Percentiles rank a stretch among this genome's conserved stretches.
Conservation (phyloP, 1,139 yeast genomes). For the Debaryomyces sp. region DNA sequence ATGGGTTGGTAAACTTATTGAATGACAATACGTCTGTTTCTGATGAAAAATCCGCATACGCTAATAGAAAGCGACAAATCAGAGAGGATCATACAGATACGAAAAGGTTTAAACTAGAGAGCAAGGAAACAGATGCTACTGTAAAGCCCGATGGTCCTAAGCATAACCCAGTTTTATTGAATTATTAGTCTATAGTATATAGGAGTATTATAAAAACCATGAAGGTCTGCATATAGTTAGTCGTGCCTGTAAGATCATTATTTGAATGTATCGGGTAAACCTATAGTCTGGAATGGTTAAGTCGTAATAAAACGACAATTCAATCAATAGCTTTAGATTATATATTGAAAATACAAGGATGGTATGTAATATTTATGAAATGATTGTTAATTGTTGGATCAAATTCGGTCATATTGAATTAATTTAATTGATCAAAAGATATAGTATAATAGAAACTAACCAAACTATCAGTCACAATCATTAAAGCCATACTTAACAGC, state of each 20-base stretch:
- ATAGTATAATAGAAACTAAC: slow-evolving; percentile 9
- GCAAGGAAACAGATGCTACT: slow-evolving; percentile 12
- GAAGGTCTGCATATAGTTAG: slow-evolving; percentile 1
- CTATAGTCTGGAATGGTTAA: not conserved
- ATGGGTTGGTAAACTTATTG: not conserved
- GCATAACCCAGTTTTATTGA: slow-evolving; percentile 15
- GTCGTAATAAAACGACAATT: not conserved
- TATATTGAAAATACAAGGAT: not conserved
- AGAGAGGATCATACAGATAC: not conserved
- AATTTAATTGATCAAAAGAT: not conserved
- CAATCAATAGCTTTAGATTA: not conserved
- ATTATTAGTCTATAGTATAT: slow-evolving; percentile 13
- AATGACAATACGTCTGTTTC: not conserved
- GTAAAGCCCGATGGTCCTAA: slow-evolving; percentile 6
- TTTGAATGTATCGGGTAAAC: not conserved
- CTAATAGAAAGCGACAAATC: slow-evolving; percentile 4
- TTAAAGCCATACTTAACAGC: slow-evolving; percentile 93
- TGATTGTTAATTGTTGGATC: not conserved
- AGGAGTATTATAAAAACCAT: not conserved
- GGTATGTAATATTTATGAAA: not conserved
- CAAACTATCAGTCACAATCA: slow-evolving; percentile 72
- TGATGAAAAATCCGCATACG: not conserved
- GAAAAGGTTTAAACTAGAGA: slow-evolving; percentile 2
- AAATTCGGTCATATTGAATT: not conserved
- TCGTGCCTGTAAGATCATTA: slow-evolving; percentile 3